Base-by-base conservation (phyloP, 768 basidiomycete genomes). In the Lactifluus hygrophoroides region DNA sequence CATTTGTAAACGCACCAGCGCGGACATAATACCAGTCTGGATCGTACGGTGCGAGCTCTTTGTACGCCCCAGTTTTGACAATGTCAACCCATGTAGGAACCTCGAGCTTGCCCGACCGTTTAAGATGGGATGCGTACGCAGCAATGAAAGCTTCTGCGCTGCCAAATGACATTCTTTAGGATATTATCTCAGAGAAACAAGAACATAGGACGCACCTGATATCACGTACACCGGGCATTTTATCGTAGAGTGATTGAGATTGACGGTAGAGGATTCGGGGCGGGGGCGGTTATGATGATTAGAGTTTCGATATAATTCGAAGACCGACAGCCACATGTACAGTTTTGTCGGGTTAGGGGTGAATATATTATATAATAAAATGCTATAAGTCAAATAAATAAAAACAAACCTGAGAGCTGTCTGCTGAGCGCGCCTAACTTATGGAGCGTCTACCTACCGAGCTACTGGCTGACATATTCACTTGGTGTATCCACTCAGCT, bases 1-100 rank as follows among this genome's bases (percentile, higher is more conserved):
- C n/a, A 21, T 27, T 16, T 28, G 5, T 19, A 21, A 42, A 81
- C 85, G 72, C 69, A 96, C 94, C 94, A 76, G 95, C 90, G 69
- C 96, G 92, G 72, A 95, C 81, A 77, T 98, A 99, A 83, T 85
- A 99, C 96, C 96, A 99, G 75, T 99, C 96, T 43, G 92, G 90
- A 76, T 98, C 93, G 77, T 97, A 97, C 54, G 96, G 96, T 54
- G 94, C 95, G 61, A 96, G 90, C 77, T 99, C 96, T 76, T 98
- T 98, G 82, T 80, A 94, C 60, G 88, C 78, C 72, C 91, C 95
- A 61, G 96, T 99, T 82, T 99, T 99, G 73, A 99, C 96, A 68
- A 97, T 77, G 74, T 96, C 95, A 61, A 90, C 95, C 95, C 95
- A 98, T 75, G 84, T 86, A 67, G 95, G 95, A 61, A 98, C 90